Evolutionary conservation across 106 monocot species (phyloP).

Genomic region (Amphibolis antarctica): DNA sequence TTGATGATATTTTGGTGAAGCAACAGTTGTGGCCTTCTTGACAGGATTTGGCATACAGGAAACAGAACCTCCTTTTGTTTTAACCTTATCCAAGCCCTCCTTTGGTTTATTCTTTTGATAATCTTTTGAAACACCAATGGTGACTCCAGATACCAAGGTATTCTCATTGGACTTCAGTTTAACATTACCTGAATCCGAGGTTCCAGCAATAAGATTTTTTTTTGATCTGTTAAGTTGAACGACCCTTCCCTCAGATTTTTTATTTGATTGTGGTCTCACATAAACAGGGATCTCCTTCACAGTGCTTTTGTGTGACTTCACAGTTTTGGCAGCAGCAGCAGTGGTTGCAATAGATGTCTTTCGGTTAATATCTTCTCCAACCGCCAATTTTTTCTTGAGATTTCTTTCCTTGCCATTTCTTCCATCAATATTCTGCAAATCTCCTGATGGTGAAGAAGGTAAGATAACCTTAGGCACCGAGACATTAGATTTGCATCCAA

Average conservation of each 20-base stretch:
- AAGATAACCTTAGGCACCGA: slow-evolving; percentile 1
- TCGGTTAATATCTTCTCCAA: neutral
- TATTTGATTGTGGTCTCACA: neutral
- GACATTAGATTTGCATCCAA: slow-evolving; percentile 9
- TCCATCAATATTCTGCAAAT: neutral
- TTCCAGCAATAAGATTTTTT: neutral
- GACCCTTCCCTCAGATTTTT: neutral
- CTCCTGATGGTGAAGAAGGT: neutral
- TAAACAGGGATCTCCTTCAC: neutral
- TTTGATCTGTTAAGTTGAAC: neutral
- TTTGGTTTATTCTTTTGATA: neutral
- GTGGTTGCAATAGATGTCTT: neutral
- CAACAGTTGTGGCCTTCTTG: neutral
- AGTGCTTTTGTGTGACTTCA: neutral
- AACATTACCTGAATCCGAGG: neutral
- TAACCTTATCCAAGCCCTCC: neutral
- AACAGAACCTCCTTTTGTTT: neutral
- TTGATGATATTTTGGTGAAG: neutral
- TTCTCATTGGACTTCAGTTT: neutral
- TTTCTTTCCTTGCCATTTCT: neutral
- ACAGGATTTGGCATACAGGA: too few species aligned
- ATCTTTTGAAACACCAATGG: neutral
- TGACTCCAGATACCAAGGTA: neutral
- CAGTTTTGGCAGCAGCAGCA: neutral
- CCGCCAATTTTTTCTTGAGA: neutral